These are phyloP conservation scores for Plasmodium falciparum DNA, from an alignment of 169 alveolate genomes.

Conservation along the genomic window DNA sequence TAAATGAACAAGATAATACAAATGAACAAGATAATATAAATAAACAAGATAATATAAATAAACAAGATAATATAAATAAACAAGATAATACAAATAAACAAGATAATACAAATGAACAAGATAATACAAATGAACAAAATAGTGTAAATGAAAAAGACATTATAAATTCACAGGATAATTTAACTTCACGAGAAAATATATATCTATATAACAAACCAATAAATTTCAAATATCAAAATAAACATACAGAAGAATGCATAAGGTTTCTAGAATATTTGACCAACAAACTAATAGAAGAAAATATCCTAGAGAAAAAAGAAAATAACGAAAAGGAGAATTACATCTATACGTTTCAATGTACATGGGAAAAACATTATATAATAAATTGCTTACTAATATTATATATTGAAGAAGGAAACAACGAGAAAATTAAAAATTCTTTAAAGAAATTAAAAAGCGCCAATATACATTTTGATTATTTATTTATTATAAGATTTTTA, in stretches of 20 bases:
- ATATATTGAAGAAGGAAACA: slow-evolving; percentile 63
- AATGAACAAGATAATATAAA: neutral
- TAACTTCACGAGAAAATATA: no score
- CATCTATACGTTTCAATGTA: slow-evolving; percentile 73
- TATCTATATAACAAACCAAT: no score
- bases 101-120: neutral
- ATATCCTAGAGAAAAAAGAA: slow-evolving; percentile 44
- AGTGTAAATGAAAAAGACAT: neutral
- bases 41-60: neutral
- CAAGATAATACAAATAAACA: neutral
- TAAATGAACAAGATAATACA: neutral
- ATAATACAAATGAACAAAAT: neutral
- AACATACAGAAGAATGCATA: slow-evolving; percentile 62
- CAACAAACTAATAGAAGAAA: slow-evolving; percentile 68
- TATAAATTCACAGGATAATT: neutral
- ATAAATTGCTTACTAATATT: slow-evolving; percentile 69
- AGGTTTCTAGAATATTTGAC: slow-evolving; percentile 44
- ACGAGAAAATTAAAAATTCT: slow-evolving; percentile 53
- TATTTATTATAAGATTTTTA: slow-evolving; percentile 70
- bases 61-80: no score
- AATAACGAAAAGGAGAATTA: slow-evolving; percentile 57
- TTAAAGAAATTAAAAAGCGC: slow-evolving; percentile 62
- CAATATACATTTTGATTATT: slow-evolving; percentile 60
- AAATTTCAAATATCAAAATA: neutral
- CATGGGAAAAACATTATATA: slow-evolving; percentile 67